Evolutionary conservation across 116 monocot species (phyloP).

Genomic region (Phalaenopsis hybrid): DNA sequence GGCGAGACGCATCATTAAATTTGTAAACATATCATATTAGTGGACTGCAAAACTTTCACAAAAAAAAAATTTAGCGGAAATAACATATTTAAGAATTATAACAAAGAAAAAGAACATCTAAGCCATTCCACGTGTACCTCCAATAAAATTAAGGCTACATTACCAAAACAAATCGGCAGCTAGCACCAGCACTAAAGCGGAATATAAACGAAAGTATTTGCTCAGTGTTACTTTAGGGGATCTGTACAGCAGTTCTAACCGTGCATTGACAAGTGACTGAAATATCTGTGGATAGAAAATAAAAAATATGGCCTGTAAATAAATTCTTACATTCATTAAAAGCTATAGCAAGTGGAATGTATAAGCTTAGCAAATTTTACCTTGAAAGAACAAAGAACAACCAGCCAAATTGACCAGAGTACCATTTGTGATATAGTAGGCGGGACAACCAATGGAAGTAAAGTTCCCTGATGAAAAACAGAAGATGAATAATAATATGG

Average conservation of each 20-base stretch:
- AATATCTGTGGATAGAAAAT: slow-evolving; percentile 60
- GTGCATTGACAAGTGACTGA: slow-evolving; percentile 78
- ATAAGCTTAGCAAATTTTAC: slow-evolving; percentile 26
- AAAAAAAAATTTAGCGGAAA: no score
- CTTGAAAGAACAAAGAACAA: slow-evolving; percentile 72
- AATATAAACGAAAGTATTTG: slow-evolving; percentile 80
- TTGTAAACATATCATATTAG: no score
- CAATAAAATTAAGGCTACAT: background rate
- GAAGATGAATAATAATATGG: no score
- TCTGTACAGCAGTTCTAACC: slow-evolving; percentile 83
- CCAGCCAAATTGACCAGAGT: slow-evolving; percentile 75
- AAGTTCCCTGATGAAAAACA: slow-evolving; percentile 49
- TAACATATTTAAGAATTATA: no score
- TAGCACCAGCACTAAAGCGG: slow-evolving; percentile 74
- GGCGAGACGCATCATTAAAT: no score
- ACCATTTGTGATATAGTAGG: slow-evolving; percentile 49
- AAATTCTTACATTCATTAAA: background rate
- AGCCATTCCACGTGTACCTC: no score
- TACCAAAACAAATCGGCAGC: slow-evolving; percentile 77
- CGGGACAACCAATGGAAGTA: slow-evolving; percentile 87
- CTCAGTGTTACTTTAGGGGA: slow-evolving; percentile 70
- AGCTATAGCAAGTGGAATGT: background rate
- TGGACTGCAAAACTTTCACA: no score
- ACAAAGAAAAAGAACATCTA: no score
- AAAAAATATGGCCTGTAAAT: background rate